Evolutionary conservation across 345 rosid genomes (phyloP), one percentile per base, ranked within the genome.

Genomic region (Lumnitzera littorea): DNA sequence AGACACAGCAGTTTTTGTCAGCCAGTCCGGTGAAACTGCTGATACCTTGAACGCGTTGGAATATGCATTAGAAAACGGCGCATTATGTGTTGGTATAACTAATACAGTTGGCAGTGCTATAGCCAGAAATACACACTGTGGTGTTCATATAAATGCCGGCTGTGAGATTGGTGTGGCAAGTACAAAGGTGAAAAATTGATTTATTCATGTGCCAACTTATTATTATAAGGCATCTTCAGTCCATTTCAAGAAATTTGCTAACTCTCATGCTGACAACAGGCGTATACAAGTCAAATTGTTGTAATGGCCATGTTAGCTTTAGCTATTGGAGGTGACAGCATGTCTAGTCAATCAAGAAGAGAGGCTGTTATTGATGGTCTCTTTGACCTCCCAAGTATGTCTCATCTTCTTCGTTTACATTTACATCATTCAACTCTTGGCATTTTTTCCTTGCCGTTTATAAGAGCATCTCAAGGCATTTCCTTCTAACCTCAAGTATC

Each of bases 1-100:
- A 78, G 98, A 92, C 67, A 92, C 97, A 6, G 98, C 96, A 12
- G 91, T 79, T 58, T 92, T 92, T 81, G 98, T 92, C 58, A 89
- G 98, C 78, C 97, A 92, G 73, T 92, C 98, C 51, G 98, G 98
- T 74, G 98, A 92, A 92, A 92, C 98, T 24, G 97, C 98, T 49
- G 98, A 92, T 80, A 81, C 98, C 16, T 67, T 92, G 66, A 77
- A 71, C 62, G 98, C 98, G 15, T 61, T 92, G 56, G 91, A 85
- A 53, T 87, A 92, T 71, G 96, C 98, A 64, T 68, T 69, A 1
- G 94, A 84, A 67, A 89, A 89, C 65, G 97, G 97, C 46, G 97
- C 97, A 24, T 75, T 92, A 60, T 92, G 97, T 78, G 94, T 92
- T n/a, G 96, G 98, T 61, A 89, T 92, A 66, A 92, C 91, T 20